Evolutionary conservation across 345 rosid genomes (phyloP).

Genomic region (Zanthoxylum bungeanum): DNA sequence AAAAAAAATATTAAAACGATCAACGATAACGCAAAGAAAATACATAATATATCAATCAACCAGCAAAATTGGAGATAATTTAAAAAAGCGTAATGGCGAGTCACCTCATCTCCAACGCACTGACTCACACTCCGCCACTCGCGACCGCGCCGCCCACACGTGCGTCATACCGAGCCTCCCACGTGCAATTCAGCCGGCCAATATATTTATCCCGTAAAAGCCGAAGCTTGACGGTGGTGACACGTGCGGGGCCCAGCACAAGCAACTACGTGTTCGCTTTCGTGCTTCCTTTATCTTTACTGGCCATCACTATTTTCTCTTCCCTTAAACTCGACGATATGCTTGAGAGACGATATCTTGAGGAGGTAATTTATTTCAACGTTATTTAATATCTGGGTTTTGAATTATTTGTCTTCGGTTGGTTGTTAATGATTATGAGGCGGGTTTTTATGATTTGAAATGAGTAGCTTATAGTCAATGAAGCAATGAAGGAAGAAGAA

Average conservation of each 20-base stretch:
- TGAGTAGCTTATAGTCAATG: slow-evolving; percentile 55
- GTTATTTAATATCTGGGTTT: neutral
- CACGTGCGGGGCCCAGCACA: slow-evolving; percentile 62
- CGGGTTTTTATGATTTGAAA: neutral
- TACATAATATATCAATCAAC: too few species aligned
- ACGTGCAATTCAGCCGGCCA: slow-evolving; percentile 2
- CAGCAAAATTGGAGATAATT: neutral
- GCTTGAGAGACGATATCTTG: slow-evolving; percentile 67
- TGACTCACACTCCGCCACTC: slow-evolving; percentile 15
- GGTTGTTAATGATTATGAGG: too few species aligned
- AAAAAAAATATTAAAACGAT: too few species aligned
- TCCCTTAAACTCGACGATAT: slow-evolving; percentile 62
- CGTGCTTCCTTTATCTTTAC: slow-evolving; percentile 65
- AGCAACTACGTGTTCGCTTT: slow-evolving; percentile 62
- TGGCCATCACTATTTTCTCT: slow-evolving; percentile 61
- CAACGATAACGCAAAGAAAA: too few species aligned
- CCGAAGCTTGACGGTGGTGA: slow-evolving; percentile 42
- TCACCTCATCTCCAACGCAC: slow-evolving; percentile 35
- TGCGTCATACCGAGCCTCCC: slow-evolving; percentile 11
- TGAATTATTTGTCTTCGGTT: too few species aligned
- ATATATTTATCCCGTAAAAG: slow-evolving; percentile 21
- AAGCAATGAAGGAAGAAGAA: slow-evolving; percentile 56
- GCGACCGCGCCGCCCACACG: slow-evolving; percentile 14
- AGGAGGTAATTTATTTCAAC: slow-evolving; percentile 46
- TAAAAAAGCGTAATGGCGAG: slow-evolving; percentile 44